Evolutionary conservation across 257 asterid genomes (phyloP).

Genomic region (Phtheirospermum japonicum): DNA sequence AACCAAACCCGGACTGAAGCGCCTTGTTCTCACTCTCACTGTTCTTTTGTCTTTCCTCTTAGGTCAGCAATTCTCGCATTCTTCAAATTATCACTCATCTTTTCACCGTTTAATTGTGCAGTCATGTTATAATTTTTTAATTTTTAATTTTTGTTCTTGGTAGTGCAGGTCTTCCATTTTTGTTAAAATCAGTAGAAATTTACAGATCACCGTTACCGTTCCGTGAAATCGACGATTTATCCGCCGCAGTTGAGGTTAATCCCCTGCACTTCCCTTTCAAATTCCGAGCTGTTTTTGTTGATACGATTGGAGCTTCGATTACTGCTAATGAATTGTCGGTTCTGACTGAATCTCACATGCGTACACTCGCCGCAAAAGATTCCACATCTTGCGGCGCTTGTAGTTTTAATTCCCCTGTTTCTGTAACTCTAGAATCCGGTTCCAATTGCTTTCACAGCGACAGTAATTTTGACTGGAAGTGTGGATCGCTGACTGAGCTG

Average conservation of each 20-base stretch:
- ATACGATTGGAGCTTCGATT: constrained; percentile 30
- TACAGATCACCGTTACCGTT: constrained; percentile 92
- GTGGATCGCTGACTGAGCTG: constrained; percentile 52
- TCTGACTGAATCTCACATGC: constrained; percentile 48
- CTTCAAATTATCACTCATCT: not conserved
- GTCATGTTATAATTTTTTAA: not conserved
- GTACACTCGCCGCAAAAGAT: constrained; percentile 37
- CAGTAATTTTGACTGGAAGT: constrained; percentile 46
- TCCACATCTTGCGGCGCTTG: constrained; percentile 62
- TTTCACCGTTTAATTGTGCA: not conserved
- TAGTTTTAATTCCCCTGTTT: constrained; percentile 42
- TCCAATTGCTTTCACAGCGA: constrained; percentile 39
- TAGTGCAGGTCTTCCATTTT: constrained; percentile 62
- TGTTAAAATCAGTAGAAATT: constrained; percentile 76
- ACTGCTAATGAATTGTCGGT: constrained; percentile 47
- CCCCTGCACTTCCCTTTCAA: constrained; percentile 63
- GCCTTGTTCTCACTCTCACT: constrained; percentile 66
- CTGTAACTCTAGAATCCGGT: constrained; percentile 54
- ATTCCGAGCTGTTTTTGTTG: constrained; percentile 63
- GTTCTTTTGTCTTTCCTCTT: constrained; percentile 70
- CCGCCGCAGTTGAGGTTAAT: constrained; percentile 58
- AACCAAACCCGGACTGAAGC: constrained; percentile 75
- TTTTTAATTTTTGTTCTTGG: constrained; percentile 2
- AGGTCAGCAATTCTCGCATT: constrained; percentile 40
- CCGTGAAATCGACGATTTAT: constrained; percentile 67